Percentiles rank a stretch among this genome's conserved stretches.
Conservation (phyloP, 139 green algal species). For the Nannochloris sp. region DNA sequence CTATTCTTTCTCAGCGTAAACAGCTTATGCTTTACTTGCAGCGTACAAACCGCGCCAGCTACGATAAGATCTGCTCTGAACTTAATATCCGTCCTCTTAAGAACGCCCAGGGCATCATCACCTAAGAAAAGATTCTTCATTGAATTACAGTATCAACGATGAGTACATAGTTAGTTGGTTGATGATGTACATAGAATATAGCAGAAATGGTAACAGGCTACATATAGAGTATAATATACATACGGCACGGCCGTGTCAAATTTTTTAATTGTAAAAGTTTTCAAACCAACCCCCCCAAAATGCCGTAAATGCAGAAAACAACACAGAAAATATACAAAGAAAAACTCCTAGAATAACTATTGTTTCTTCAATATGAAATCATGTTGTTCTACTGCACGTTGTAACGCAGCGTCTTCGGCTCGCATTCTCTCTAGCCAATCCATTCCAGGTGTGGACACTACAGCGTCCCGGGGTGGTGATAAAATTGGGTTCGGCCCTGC, state of each 20-base stretch:
- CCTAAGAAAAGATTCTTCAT: too few relatives aligned
- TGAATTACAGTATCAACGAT: too few relatives aligned
- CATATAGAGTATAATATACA: neutral
- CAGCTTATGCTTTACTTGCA: constrained; percentile 44
- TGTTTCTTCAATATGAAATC: neutral
- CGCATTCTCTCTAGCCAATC: constrained; percentile 12
- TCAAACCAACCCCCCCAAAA: too few relatives aligned
- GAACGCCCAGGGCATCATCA: too few relatives aligned
- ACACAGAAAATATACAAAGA: neutral
- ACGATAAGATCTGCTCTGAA: constrained; percentile 2
- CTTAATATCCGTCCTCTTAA: constrained; percentile 30
- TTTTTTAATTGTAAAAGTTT: too few relatives aligned
- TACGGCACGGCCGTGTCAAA: too few relatives aligned
- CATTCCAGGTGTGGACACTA: constrained; percentile 1
- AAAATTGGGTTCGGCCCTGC: neutral
- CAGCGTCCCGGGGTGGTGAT: neutral
- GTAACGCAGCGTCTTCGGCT: neutral
- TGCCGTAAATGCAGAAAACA: neutral
- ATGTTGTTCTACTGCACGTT: neutral
- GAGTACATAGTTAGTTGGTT: too few relatives aligned
- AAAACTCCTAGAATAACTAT: neutral
- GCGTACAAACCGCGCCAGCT: constrained; percentile 5
- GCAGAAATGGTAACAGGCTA: neutral
- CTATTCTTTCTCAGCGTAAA: constrained; percentile 32
- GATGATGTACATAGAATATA: neutral